Conservation (phyloP, 176 grass and related monocot genomes). For the Juncus inflexus region DNA sequence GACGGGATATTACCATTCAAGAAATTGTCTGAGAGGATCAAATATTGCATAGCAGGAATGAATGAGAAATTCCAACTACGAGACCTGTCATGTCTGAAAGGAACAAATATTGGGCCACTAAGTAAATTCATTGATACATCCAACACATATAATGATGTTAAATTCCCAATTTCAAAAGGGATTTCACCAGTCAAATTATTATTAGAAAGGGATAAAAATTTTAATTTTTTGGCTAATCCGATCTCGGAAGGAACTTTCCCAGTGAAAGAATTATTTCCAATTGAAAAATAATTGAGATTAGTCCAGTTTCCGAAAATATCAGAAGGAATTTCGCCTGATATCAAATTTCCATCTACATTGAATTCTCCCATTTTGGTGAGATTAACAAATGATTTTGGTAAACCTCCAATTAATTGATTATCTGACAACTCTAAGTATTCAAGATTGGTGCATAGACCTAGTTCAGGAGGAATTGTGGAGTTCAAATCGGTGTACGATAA, state of each 20-base stretch:
- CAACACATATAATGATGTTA: constrained; percentile 34
- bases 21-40: constrained; percentile 21
- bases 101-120: constrained; percentile 31
- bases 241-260: constrained; percentile 42
- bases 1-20: constrained; percentile 43
- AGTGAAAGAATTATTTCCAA: constrained; percentile 40
- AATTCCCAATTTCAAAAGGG: constrained; percentile 46
- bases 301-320: constrained; percentile 58
- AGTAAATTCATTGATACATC: constrained; percentile 48
- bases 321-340: constrained; percentile 43
- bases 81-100: constrained; percentile 10
- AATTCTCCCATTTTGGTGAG: constrained; percentile 46
- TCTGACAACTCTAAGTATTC: constrained; percentile 40
- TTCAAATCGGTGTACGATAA: constrained; percentile 35
- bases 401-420: constrained; percentile 41
- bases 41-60: too few relatives aligned
- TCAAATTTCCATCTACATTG: constrained; percentile 57
- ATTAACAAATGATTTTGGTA: constrained; percentile 37
- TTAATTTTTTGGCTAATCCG: constrained; percentile 33
- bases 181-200: constrained; percentile 51
- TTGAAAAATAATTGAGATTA: constrained; percentile 52
- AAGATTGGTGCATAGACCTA: constrained; percentile 48
- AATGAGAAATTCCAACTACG: too few relatives aligned
- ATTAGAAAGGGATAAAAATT: constrained; percentile 33
- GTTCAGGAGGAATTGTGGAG: constrained; percentile 48